Conservation (phyloP, 148 eudicot genomes). For the Polygonum maritimum region DNA sequence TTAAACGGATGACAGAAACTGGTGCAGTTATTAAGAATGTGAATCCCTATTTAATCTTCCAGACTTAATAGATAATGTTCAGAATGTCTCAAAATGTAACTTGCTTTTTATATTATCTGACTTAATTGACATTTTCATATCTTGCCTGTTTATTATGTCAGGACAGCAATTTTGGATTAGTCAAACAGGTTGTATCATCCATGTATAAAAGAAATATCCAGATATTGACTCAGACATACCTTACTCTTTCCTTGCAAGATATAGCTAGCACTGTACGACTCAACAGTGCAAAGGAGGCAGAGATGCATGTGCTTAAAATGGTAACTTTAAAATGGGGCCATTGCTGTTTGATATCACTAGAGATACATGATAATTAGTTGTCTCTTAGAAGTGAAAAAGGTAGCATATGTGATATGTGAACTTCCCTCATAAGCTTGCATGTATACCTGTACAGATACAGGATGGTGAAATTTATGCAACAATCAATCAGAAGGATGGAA, state of each 20-base stretch:
- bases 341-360: not conserved
- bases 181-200: conserved; percentile 75
- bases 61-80: not conserved
- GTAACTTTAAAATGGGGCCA: conserved; percentile 22
- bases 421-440: not conserved
- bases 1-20: not conserved
- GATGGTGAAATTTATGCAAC: conserved; percentile 82
- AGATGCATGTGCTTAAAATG: conserved; percentile 96
- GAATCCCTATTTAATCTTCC: not conserved
- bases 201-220: conserved; percentile 83
- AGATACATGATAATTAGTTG: not conserved
- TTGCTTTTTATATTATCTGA: not conserved
- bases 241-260: conserved; percentile 88
- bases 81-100: not conserved
- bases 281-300: conserved; percentile 75
- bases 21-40: not conserved
- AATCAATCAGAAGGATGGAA: conserved; percentile 98
- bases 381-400: not conserved
- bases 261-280: conserved; percentile 74
- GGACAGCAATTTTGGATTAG: conserved; percentile 84
- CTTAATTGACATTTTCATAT: not conserved
- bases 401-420: not conserved
- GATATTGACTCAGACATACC: conserved; percentile 89
- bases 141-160: conserved; percentile 14
- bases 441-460: conserved; percentile 43